Base-by-base conservation (phyloP, 2,329 filamentous ascomycete species). In the Knoxdaviesia capensis region DNA sequence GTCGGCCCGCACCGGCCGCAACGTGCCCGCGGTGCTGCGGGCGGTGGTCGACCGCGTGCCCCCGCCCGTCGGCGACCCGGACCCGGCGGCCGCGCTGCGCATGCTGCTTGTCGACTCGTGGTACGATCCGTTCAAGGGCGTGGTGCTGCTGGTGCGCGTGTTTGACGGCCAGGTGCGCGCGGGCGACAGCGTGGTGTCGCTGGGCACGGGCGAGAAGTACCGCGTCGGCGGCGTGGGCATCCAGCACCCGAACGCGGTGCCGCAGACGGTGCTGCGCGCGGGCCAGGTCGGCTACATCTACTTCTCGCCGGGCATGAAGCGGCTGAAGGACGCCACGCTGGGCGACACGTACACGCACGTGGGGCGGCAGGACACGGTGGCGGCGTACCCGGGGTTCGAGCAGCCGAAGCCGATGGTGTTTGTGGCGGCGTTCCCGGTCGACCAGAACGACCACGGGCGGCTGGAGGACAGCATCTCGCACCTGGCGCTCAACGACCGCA, bases 371-470 rank as follows among this genome's bases (percentile, higher is more conserved):
- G 72, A 74, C 45, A 53, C 69, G 1, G 86, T 98, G 2, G 69
- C 87, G 56, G 77, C 83, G 8, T 78, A 87, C 42, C 85, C 86
- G 0, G 90, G 88, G 3, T 98, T 98, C 46, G 88, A 94, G 55
- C 90, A 98, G 57, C 88, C 90, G 1, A 93, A 98, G 58, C 81
- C 87, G 5, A 98, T 98, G 90, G 90, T 98, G 5, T 98, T 98
- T 51, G 90, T 98, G 4, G 87, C 88, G 1, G 90, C 90, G 0
- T 98, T 94, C 52, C 90, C 90, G 0, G 86, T 87, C 0, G 87
- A 98, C 53, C 86, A 93, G 50, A 68, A 77, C 51, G 84, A 94
- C 56, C 88, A 93, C 54, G 71, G 74, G 37, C 81, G 86, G 53
- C 65, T 98, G 4, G 84, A 92, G 48, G 88, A 96, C 57, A 94